Conservation (phyloP, 345 rosid genomes). For the Syzygium grande region DNA sequence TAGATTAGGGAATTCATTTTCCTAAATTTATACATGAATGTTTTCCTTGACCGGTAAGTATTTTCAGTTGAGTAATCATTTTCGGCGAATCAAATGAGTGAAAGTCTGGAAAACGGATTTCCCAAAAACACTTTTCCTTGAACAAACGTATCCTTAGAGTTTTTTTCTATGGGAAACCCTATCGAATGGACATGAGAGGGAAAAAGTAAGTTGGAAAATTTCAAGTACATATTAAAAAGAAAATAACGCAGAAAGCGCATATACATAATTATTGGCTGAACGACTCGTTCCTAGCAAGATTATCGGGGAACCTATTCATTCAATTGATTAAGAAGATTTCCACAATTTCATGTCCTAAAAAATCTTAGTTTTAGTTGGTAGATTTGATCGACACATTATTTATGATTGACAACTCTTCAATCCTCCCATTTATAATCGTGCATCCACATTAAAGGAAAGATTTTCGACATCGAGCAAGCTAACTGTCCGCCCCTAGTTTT, state of each 20-base stretch:
- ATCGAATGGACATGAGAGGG: not conserved
- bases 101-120: too few relatives aligned
- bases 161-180: not conserved
- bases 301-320: not conserved
- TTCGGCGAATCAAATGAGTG: too few relatives aligned
- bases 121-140: too few relatives aligned
- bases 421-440: not conserved
- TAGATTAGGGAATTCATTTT: too few relatives aligned
- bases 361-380: not conserved
- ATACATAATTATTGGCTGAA: not conserved
- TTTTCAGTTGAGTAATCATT: too few relatives aligned
- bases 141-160: not conserved
- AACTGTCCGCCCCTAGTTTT: not conserved
- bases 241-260: not conserved
- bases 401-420: not conserved
- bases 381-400: not conserved
- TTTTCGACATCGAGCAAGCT: not conserved
- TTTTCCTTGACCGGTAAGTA: too few relatives aligned
- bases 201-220: not conserved
- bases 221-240: not conserved
- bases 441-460: not conserved
- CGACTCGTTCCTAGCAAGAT: not conserved
- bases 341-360: too few relatives aligned
- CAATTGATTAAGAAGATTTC: not conserved
- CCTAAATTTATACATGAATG: too few relatives aligned